Evolutionary conservation across 2,329 filamentous ascomycete species (phyloP).

Genomic region (Bipolaris zeicola): DNA sequence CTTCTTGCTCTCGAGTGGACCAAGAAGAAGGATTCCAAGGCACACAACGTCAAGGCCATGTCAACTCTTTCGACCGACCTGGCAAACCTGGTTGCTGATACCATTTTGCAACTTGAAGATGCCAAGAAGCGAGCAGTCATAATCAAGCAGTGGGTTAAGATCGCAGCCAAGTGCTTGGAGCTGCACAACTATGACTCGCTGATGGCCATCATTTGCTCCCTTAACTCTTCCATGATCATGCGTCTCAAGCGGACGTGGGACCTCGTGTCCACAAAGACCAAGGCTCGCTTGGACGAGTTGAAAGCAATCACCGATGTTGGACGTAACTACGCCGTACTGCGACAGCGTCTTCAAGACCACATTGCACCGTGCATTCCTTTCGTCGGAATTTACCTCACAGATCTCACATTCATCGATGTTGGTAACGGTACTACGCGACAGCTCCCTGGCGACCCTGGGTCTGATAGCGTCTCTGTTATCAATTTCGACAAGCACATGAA

Average conservation of each 20-base stretch:
- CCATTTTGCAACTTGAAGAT: slow-evolving; percentile 85
- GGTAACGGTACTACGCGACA: slow-evolving; percentile 87
- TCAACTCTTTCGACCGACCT: slow-evolving; percentile 89
- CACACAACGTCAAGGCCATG: slow-evolving; percentile 92
- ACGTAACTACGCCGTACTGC: slow-evolving; percentile 87
- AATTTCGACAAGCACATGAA: slow-evolving; percentile 98
- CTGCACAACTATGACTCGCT: slow-evolving; percentile 95
- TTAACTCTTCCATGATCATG: slow-evolving; percentile 89
- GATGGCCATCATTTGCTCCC: slow-evolving; percentile 94
- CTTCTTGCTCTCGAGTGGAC: slow-evolving; percentile 92
- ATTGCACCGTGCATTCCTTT: slow-evolving; percentile 94
- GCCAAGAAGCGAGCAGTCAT: slow-evolving; percentile 86
- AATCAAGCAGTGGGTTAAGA: slow-evolving; percentile 99
- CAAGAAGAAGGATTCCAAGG: slow-evolving; percentile 78
- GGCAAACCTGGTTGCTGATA: slow-evolving; percentile 90
- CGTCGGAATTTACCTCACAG: slow-evolving; percentile 93
- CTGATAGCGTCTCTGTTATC: slow-evolving; percentile 78
- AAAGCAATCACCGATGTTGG: slow-evolving; percentile 86
- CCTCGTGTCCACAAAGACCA: slow-evolving; percentile 79
- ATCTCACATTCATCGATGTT: slow-evolving; percentile 93
- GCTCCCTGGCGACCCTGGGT: slow-evolving; percentile 62
- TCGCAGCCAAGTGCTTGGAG: slow-evolving; percentile 82
- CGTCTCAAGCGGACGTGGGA: slow-evolving; percentile 94
- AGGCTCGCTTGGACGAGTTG: slow-evolving; percentile 76
- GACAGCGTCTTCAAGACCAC: slow-evolving; percentile 80